phyloP scores from a whole-genome alignment of 306 rosid genomes.

The Vigna mungo region DNA sequence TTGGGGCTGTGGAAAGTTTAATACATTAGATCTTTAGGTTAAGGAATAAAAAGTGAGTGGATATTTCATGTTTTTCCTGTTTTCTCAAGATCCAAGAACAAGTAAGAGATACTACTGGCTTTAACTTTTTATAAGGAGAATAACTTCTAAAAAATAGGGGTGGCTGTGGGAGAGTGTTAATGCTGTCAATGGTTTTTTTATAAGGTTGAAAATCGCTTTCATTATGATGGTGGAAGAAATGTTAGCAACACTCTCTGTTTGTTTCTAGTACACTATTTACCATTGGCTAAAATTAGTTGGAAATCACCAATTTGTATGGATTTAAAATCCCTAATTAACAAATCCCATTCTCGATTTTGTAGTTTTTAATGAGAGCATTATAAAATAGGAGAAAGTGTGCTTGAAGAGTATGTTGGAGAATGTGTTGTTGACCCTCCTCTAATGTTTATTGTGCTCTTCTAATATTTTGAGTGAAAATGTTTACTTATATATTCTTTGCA shows the following conservation, averaged over 20 bases:
- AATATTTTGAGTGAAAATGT: constrained; percentile 11
- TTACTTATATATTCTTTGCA: constrained; percentile 11
- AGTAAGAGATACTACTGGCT: constrained; percentile 14
- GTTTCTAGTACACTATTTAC: not conserved
- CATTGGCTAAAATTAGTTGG: not conserved
- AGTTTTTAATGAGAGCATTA: not conserved
- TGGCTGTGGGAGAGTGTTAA: constrained; percentile 17
- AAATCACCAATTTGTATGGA: not conserved
- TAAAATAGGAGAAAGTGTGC: not conserved
- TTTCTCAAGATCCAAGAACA: constrained; percentile 8
- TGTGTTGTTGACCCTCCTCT: not conserved
- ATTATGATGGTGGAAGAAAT: not conserved
- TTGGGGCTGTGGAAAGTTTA: not conserved
- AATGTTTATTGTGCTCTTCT: constrained; percentile 15
- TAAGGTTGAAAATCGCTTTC: constrained; percentile 15
- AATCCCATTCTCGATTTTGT: not conserved
- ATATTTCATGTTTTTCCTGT: not conserved
- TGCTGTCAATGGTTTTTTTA: not conserved
- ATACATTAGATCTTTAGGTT: not conserved
- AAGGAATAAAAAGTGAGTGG: not conserved
- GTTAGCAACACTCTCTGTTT: not conserved
- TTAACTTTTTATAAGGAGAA: not conserved
- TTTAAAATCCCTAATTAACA: not conserved
- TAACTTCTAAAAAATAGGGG: not conserved
- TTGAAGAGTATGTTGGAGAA: not conserved